A percentile compares a stretch with the other conserved stretches of the same genome.
Conservation (phyloP, 2,329 filamentous ascomycete species). For the Sclerotinia minor region DNA sequence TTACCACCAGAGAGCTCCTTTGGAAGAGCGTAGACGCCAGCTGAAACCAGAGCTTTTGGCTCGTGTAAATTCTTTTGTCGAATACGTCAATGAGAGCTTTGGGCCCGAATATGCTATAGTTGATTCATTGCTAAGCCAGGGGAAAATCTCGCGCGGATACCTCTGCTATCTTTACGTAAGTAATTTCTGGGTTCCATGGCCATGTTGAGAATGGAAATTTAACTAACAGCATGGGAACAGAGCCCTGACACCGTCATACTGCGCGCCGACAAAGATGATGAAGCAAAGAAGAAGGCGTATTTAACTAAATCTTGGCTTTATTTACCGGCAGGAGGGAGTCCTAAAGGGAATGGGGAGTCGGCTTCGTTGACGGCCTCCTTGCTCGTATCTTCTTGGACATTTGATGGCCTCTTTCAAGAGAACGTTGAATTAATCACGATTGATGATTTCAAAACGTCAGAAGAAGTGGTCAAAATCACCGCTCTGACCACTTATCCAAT, state of each 20-base stretch:
- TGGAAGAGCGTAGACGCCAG: slow-evolving; percentile 24
- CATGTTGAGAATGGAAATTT: not conserved
- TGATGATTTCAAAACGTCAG: slow-evolving; percentile 18
- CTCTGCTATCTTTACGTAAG: slow-evolving; percentile 21
- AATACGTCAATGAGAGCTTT: slow-evolving; percentile 24
- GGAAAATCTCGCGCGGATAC: slow-evolving; percentile 20
- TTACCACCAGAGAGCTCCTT: slow-evolving; percentile 22
- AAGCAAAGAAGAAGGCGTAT: slow-evolving; percentile 16
- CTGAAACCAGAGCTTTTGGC: slow-evolving; percentile 22
- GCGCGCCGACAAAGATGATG: not conserved
- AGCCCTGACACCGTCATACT: slow-evolving; percentile 24
- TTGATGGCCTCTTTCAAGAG: slow-evolving; percentile 23
- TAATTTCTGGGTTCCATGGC: not conserved
- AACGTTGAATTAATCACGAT: slow-evolving; percentile 8
- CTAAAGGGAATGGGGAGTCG: not conserved
- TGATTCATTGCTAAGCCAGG: slow-evolving; percentile 14
- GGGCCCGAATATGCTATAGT: slow-evolving; percentile 24
- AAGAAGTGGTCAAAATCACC: slow-evolving; percentile 19
- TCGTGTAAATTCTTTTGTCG: slow-evolving; percentile 24
- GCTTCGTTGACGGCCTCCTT: not conserved
- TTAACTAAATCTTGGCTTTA: slow-evolving; percentile 22
- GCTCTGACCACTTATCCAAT: slow-evolving; percentile 20
- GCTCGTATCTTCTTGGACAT: slow-evolving; percentile 23
- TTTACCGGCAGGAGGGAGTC: not conserved
- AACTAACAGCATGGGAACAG: not conserved